Evolutionary conservation across 2,329 filamentous ascomycete genomes (phyloP).

Genomic region (Ambrosiella cleistominuta): DNA sequence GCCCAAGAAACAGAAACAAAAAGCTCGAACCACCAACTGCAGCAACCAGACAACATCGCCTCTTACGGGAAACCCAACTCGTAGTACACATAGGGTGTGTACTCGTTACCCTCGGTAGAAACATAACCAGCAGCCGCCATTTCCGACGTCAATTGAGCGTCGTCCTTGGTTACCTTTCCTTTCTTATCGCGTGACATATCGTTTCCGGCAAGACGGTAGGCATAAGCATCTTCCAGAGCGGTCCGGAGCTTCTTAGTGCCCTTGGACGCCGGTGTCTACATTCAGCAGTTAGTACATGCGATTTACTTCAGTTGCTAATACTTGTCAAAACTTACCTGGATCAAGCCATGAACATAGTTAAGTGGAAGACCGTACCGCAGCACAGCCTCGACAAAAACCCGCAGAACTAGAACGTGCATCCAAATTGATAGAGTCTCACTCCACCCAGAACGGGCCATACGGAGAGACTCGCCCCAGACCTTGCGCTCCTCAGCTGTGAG

Average conservation of each 20-base stretch:
- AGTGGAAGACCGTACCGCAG: constrained; percentile 83
- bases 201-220: constrained; percentile 73
- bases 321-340: constrained; percentile 50
- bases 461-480: constrained; percentile 78
- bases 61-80: constrained; percentile 58
- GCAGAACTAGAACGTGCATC: constrained; percentile 76
- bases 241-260: constrained; percentile 58
- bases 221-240: constrained; percentile 69
- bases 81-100: constrained; percentile 94
- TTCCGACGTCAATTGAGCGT: constrained; percentile 59
- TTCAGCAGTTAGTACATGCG: neutral
- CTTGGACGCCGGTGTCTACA: constrained; percentile 41
- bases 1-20: neutral
- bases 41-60: neutral
- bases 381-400: constrained; percentile 97
- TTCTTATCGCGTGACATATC: constrained; percentile 89
- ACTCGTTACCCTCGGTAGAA: constrained; percentile 59
- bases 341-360: constrained; percentile 68
- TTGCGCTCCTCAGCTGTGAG: constrained; percentile 74
- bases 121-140: constrained; percentile 59
- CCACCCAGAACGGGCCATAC: constrained; percentile 79
- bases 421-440: constrained; percentile 92
- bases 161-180: constrained; percentile 79
- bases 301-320: neutral
- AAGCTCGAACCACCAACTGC: neutral